Evolutionary conservation across 306 rosid genomes (phyloP).

Genomic region (Malus orientalis): DNA sequence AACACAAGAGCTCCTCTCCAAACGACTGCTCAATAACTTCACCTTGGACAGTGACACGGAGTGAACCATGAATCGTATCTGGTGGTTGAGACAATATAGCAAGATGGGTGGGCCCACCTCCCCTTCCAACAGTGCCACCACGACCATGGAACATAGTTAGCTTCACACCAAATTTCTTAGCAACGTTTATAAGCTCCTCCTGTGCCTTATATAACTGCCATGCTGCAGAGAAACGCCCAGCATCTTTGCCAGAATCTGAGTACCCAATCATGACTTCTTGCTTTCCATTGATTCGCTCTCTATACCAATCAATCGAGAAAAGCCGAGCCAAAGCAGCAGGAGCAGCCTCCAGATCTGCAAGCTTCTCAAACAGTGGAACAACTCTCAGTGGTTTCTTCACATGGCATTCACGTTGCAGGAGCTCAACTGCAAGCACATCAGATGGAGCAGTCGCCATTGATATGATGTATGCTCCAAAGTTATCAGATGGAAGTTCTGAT

Average conservation of each 20-base stretch:
- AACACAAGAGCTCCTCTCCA: conserved; percentile 91
- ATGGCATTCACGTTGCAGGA: conserved; percentile 83
- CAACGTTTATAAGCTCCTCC: conserved; percentile 86
- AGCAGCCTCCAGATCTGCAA: conserved; percentile 86
- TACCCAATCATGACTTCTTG: conserved; percentile 99
- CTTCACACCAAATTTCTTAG: conserved; percentile 77
- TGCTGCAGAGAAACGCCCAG: conserved; percentile 92
- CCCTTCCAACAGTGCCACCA: conserved; percentile 98
- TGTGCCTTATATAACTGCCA: conserved; percentile 99
- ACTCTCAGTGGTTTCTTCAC: conserved; percentile 74
- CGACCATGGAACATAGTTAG: conserved; percentile 98
- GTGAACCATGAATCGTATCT: conserved; percentile 87
- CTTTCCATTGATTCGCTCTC: conserved; percentile 67
- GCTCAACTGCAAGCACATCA: conserved; percentile 94
- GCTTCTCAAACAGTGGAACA: conserved; percentile 93
- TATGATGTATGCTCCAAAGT: conserved; percentile 93
- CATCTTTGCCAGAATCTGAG: conserved; percentile 97
- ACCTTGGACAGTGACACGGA: conserved; percentile 96
- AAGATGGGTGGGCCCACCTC: conserved; percentile 98
- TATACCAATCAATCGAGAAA: conserved; percentile 85
- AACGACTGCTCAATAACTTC: conserved; percentile 94
- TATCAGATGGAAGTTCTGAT: conserved; percentile 85
- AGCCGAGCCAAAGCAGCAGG: conserved; percentile 91
- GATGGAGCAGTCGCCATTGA: conserved; percentile 97
- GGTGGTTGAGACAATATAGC: conserved; percentile 98